These are phyloP conservation scores for Gliomastix tumulicola DNA, from an alignment of 2,329 filamentous ascomycete species.

Conservation along the genomic window DNA sequence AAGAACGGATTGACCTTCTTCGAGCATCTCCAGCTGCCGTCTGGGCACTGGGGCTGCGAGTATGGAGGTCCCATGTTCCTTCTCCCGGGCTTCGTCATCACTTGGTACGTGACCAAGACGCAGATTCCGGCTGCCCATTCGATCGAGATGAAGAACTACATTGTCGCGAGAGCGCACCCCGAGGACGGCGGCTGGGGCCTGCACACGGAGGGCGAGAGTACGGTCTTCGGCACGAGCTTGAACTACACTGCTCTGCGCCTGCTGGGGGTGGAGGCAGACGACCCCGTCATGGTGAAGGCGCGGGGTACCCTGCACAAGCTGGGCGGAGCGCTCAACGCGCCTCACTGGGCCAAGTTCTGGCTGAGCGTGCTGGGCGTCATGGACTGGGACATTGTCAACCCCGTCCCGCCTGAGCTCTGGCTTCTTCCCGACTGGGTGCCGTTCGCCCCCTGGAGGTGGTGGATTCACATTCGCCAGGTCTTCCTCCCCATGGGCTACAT, in stretches of 20 bases:
- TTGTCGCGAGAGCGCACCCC: slow-evolving; percentile 77
- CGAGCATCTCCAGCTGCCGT: slow-evolving; percentile 77
- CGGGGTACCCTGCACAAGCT: slow-evolving; percentile 75
- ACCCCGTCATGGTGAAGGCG: slow-evolving; percentile 79
- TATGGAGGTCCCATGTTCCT: slow-evolving; percentile 98
- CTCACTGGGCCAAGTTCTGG: slow-evolving; percentile 98
- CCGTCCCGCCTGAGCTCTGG: slow-evolving; percentile 90
- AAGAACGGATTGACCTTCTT: slow-evolving; percentile 84
- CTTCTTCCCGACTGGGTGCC: slow-evolving; percentile 86
- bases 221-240: slow-evolving; percentile 81
- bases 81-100: slow-evolving; percentile 74
- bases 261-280: slow-evolving; percentile 75
- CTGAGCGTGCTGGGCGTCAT: slow-evolving; percentile 76
- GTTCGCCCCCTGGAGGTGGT: slow-evolving; percentile 89
- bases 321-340: slow-evolving; percentile 75
- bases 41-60: slow-evolving; percentile 94
- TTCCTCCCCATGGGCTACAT: slow-evolving; percentile 88
- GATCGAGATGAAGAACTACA: slow-evolving; percentile 86
- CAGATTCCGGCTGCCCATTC: slow-evolving; percentile 73
- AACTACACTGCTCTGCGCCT: slow-evolving; percentile 81
- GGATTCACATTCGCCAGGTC: slow-evolving; percentile 98
- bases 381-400: slow-evolving; percentile 90
- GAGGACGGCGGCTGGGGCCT: slow-evolving; percentile 95
- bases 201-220: slow-evolving; percentile 89
- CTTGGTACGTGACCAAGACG: slow-evolving; percentile 85